These are phyloP conservation scores for Kwoniella mangroviensis DNA, from an alignment of 768 basidiomycete genomes.

Conservation along the genomic window DNA sequence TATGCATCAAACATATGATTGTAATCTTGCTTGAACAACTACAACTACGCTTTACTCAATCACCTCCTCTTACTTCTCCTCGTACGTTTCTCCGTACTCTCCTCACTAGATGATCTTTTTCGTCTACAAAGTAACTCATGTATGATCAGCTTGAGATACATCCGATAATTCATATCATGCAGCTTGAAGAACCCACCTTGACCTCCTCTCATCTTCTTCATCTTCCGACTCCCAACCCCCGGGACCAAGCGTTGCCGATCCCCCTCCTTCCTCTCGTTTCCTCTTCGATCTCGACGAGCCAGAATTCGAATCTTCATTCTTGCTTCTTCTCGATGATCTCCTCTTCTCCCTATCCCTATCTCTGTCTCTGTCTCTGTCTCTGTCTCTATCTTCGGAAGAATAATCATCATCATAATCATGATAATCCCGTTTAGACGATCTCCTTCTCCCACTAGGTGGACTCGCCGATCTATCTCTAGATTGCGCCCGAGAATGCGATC, in stretches of 20 bases:
- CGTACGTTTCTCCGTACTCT: conserved; percentile 14
- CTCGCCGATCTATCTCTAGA: conserved; percentile 16
- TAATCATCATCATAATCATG: conserved; percentile 4
- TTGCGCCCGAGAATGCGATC: conserved; percentile 8
- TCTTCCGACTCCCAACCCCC: conserved; percentile 47
- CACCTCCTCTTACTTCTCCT: conserved; percentile 27
- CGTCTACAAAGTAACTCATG: conserved; percentile 12
- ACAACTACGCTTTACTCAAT: not conserved
- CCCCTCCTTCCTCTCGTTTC: conserved; percentile 45
- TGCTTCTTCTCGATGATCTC: conserved; percentile 21
- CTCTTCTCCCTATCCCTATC: conserved; percentile 37
- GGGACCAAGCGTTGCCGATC: conserved; percentile 37
- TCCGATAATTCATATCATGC: not conserved
- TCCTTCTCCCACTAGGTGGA: conserved; percentile 8
- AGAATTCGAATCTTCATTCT: conserved; percentile 23
- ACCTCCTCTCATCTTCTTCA: conserved; percentile 33
- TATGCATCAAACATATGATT: conserved; percentile 4
- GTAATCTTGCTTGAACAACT: not conserved
- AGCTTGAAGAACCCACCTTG: conserved; percentile 31
- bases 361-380: conserved; percentile 17
- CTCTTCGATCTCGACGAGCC: conserved; percentile 20
- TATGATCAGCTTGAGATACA: not conserved
- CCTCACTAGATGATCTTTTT: conserved; percentile 18
- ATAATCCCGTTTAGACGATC: not conserved
- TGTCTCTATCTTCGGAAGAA: conserved; percentile 14